Base-by-base conservation (phyloP, 2,329 filamentous ascomycete genomes). In the Pyrenophora tritici-repentis region DNA sequence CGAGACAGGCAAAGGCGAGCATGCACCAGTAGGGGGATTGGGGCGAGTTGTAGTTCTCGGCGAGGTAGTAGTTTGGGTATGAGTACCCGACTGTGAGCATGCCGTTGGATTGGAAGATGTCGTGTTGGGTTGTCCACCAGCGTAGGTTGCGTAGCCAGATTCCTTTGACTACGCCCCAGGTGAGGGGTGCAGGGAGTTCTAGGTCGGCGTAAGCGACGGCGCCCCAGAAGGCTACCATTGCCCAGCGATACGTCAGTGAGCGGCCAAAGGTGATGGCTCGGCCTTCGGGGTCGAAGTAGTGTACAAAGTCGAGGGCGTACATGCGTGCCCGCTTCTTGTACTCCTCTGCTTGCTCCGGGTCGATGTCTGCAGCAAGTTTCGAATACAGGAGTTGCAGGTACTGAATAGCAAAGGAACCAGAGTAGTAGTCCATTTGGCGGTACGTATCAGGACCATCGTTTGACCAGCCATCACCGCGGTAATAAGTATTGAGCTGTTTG, bases 371-470 rank as follows among this genome's bases (percentile, higher is more conserved):
- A 1, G 86, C 87, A 1, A 92, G 73, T 57, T 89, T 89, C 26
- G 87, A 83, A 58, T 92, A 93, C 0, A 92, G 77, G 0, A 93
- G 81, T 68, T 93, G 89, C 4, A 91, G 75, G 61, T 90, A 89
- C 61, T 92, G 89, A 49, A 92, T 93, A 1, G 89, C 89, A 67
- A 91, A 92, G 50, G 86, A 89, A 8, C 88, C 89, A 0, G 87
- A 91, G 72, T 92, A 93, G 67, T 92, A 92, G 70, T 92, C 89
- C 85, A 92, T 91, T 72, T 92, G 89, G 50, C 89, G 87, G 50
- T 91, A 89, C 12, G 85, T 85, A 63, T 87, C 85, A 0, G 89
- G 89, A 0, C 89, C 89, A 66, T 93, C 89, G 62, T 91, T 90
- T 2, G 86, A 90, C 89, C 89, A 93, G 1, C 89, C 89, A 38